Evolutionary conservation across 2,329 filamentous ascomycete species (phyloP).

Genomic region (Colletotrichum sp.): DNA sequence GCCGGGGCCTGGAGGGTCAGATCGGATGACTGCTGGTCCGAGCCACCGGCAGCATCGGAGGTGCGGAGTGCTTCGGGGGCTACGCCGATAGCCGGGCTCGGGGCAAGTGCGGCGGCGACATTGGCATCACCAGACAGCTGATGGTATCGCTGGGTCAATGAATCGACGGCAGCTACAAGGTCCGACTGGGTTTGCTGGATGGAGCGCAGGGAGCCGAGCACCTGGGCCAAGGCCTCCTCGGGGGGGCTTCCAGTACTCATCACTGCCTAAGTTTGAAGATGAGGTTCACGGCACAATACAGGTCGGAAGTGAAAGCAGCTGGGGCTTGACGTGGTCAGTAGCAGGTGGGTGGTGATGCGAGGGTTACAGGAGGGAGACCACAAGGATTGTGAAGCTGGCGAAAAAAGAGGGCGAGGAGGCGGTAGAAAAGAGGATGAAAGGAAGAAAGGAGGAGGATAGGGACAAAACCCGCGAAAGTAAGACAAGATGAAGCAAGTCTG

Average conservation of each 20-base stretch:
- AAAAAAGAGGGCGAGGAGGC: not conserved
- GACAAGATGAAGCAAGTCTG: not conserved
- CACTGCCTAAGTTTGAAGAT: not conserved
- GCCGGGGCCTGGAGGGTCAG: slow-evolving; percentile 25
- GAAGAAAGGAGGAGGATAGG: not conserved
- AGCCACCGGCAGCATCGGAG: slow-evolving; percentile 11
- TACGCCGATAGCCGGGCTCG: not conserved
- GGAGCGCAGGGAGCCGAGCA: slow-evolving; percentile 32
- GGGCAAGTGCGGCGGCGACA: not conserved
- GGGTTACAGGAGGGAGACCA: not conserved
- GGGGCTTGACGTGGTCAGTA: not conserved
- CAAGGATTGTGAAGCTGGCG: not conserved
- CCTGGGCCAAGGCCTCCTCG: slow-evolving; percentile 36
- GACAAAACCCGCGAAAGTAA: not conserved
- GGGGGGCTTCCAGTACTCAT: not conserved
- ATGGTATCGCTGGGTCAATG: slow-evolving; percentile 34
- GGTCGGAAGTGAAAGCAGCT: not conserved
- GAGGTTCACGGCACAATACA: not conserved
- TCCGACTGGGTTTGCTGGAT: slow-evolving; percentile 47
- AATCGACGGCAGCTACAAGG: slow-evolving; percentile 44
- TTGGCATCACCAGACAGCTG: slow-evolving; percentile 5
- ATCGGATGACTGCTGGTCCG: not conserved
- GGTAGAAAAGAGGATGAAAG: not conserved
- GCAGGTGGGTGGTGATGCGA: not conserved
- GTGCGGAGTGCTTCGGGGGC: not conserved